Conservation (phyloP, 257 asterid species). For the Mitragyna speciosa region DNA sequence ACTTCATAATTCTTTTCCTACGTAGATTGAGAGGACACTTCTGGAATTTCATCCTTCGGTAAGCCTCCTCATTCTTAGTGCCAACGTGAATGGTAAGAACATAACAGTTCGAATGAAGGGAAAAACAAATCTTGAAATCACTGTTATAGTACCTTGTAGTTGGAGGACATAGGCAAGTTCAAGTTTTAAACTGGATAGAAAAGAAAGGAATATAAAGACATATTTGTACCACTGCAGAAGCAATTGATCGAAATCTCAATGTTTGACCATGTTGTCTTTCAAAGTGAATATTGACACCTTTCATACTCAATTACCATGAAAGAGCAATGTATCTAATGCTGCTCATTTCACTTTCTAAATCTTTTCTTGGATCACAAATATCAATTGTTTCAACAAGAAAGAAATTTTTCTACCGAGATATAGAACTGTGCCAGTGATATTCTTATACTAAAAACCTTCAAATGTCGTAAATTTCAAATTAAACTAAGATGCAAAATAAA, state of each 20-base stretch:
- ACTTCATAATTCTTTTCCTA: not conserved
- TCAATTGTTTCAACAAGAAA: not conserved
- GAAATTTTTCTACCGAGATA: not conserved
- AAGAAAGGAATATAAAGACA: not conserved
- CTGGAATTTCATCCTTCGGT: not conserved
- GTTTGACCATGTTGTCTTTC: not conserved
- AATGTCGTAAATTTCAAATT: not conserved
- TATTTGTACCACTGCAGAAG: not conserved
- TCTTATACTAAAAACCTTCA: not conserved
- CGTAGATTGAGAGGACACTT: not conserved
- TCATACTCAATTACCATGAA: not conserved
- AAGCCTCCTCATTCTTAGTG: not conserved
- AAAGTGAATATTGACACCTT: too few species aligned
- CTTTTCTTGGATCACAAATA: not conserved
- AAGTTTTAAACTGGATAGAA: not conserved
- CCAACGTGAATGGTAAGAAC: not conserved
- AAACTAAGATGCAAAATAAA: not conserved
- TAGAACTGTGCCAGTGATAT: not conserved
- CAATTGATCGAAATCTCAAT: not conserved
- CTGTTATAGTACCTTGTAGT: too few species aligned
- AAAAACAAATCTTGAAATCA: too few species aligned
- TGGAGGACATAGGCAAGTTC: not conserved
- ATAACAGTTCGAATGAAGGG: not conserved
- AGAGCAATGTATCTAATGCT: not conserved
- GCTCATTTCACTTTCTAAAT: not conserved